These are phyloP conservation scores for Cordyceps militaris DNA, from an alignment of 2,329 filamentous ascomycete genomes.

Conservation along the genomic window DNA sequence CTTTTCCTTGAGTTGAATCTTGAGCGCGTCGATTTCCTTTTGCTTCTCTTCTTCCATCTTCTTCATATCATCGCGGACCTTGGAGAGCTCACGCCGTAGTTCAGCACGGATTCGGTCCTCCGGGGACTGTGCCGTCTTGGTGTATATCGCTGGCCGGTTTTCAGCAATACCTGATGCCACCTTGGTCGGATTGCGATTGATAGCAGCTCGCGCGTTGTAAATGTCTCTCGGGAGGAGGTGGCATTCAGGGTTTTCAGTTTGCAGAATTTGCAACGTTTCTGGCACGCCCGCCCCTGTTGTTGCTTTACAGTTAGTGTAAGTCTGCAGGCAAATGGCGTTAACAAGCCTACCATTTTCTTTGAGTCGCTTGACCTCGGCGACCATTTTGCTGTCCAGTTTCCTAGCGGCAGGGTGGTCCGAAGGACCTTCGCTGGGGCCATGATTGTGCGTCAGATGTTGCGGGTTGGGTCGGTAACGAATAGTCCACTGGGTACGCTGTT, in stretches of 20 bases:
- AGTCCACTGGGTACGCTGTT: constrained; percentile 60
- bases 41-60: constrained; percentile 49
- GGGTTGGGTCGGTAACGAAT: constrained; percentile 56
- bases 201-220: constrained; percentile 60
- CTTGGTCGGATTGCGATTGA: constrained; percentile 58
- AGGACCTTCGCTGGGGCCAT: constrained; percentile 59
- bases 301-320: constrained; percentile 27
- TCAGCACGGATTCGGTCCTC: constrained; percentile 59
- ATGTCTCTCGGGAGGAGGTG: constrained; percentile 58
- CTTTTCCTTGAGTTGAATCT: constrained; percentile 55
- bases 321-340: constrained; percentile 15
- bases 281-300: constrained; percentile 53
- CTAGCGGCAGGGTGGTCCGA: constrained; percentile 59
- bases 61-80: constrained; percentile 48
- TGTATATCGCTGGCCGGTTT: constrained; percentile 57
- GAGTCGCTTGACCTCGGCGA: constrained; percentile 57
- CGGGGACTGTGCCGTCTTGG: constrained; percentile 55
- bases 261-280: constrained; percentile 59
- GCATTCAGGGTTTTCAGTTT: constrained; percentile 56
- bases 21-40: constrained; percentile 52
- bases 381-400: constrained; percentile 61
- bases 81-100: constrained; percentile 52
- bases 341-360: constrained; percentile 54
- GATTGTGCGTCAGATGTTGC: constrained; percentile 54
- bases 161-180: constrained; percentile 53